phyloP scores from a whole-genome alignment of 805 yeast species.

The Schwanniomyces pseudopolymorphus region DNA sequence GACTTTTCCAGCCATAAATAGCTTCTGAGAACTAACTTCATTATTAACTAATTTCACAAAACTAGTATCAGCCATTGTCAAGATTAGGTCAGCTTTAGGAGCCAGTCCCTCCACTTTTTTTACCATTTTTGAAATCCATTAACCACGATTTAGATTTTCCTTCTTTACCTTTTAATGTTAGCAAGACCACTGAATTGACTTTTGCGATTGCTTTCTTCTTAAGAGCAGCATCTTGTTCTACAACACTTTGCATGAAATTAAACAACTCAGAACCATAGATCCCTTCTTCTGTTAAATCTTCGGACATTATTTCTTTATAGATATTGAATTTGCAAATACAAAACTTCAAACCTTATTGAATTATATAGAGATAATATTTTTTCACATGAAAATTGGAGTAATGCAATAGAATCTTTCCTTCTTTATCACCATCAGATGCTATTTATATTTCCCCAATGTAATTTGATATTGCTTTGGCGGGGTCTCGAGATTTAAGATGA shows the following conservation, averaged over 20 bases:
- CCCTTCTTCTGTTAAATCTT: slow-evolving; percentile 20
- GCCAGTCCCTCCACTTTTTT: slow-evolving; percentile 40
- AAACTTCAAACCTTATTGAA: too few relatives aligned
- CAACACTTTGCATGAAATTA: slow-evolving; percentile 22
- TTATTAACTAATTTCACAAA: slow-evolving; percentile 65
- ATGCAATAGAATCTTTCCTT: background rate
- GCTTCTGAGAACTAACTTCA: slow-evolving; percentile 74
- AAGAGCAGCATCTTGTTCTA: slow-evolving; percentile 20
- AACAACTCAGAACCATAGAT: slow-evolving; percentile 22
- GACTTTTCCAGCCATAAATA: slow-evolving; percentile 74
- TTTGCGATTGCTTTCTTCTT: slow-evolving; percentile 16
- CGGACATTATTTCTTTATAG: background rate
- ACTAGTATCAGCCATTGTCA: slow-evolving; percentile 59
- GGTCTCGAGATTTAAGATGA: too few relatives aligned
- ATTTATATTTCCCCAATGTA: background rate
- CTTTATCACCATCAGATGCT: background rate
- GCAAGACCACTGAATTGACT: slow-evolving; percentile 17
- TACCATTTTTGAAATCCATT: slow-evolving; percentile 56
- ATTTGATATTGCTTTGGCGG: background rate
- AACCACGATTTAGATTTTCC: slow-evolving; percentile 57
- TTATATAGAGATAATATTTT: too few relatives aligned
- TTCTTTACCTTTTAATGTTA: slow-evolving; percentile 59
- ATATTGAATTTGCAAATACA: too few relatives aligned
- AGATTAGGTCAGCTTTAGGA: slow-evolving; percentile 54
- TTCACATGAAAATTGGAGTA: background rate